phyloP scores from a whole-genome alignment of 441 rosid genomes.

The Populus tomentosa region DNA sequence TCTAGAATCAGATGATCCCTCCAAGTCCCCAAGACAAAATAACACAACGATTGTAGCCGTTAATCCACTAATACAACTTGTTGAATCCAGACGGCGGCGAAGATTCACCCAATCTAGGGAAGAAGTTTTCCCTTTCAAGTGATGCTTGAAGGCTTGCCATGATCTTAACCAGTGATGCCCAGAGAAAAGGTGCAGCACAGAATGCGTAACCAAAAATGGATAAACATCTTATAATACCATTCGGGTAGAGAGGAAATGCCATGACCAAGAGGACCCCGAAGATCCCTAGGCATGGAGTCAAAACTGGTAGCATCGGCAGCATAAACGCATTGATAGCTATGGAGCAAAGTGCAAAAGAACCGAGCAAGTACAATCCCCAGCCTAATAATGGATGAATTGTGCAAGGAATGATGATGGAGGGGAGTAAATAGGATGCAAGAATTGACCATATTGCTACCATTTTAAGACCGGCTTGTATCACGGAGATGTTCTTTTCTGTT shows the following conservation, averaged over 20 bases:
- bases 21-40: neutral
- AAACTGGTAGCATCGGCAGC: conserved; percentile 53
- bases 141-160: conserved; percentile 56
- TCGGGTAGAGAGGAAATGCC: conserved; percentile 74
- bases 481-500: conserved; percentile 46
- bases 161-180: conserved; percentile 55
- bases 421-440: conserved; percentile 58
- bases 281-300: conserved; percentile 61
- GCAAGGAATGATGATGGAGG: conserved; percentile 70
- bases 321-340: conserved; percentile 59
- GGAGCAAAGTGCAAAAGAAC: conserved; percentile 54
- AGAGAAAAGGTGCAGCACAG: conserved; percentile 62
- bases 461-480: conserved; percentile 53
- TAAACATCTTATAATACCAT: conserved; percentile 71
- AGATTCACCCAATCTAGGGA: conserved; percentile 52
- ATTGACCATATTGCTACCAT: conserved; percentile 61
- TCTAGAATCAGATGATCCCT: neutral
- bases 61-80: conserved; percentile 40
- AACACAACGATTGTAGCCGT: neutral
- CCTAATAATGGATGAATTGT: conserved; percentile 78
- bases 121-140: conserved; percentile 66
- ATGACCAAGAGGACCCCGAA: conserved; percentile 73
- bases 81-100: conserved; percentile 45
- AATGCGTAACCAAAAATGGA: conserved; percentile 71
- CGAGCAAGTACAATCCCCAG: conserved; percentile 73